Percentiles rank a stretch among this genome's conserved stretches.
These are phyloP conservation scores for Acanthamoeba healyi DNA, from an alignment of 208 protist genomes.

Conservation along the genomic window DNA sequence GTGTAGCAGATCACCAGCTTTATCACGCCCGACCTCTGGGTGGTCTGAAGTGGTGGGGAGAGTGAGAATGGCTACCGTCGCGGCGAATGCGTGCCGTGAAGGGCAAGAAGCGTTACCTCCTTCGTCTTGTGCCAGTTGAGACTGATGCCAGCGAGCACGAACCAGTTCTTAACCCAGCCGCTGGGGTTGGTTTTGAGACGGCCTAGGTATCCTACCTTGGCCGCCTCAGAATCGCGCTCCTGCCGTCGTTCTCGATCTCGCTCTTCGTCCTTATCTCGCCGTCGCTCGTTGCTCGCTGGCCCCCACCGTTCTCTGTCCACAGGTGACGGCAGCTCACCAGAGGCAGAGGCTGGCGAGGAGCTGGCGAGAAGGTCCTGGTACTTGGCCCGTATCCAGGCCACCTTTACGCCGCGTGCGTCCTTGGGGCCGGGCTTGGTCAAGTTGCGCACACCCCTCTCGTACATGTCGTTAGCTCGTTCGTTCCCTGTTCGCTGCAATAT, in stretches of 20 bases:
- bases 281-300: no score
- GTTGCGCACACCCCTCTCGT: no score
- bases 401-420: no score
- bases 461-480: no score
- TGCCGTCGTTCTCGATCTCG: not conserved
- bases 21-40: not conserved
- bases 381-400: no score
- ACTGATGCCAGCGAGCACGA: not conserved
- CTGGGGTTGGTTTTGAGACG: not conserved
- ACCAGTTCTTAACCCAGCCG: slow-evolving; percentile 4
- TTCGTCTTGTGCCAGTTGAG: not conserved
- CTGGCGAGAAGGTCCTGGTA: no score
- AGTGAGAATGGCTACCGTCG: not conserved
- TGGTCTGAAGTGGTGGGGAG: not conserved
- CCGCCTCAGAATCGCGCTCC: not conserved
- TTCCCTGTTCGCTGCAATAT: no score
- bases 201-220: not conserved
- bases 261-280: not conserved
- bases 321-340: no score
- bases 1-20: slow-evolving; percentile 13
- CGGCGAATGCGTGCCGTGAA: no score
- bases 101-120: not conserved
- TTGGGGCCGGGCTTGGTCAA: no score
- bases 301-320: no score
- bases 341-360: no score